Conservation (phyloP, 1,284 basidiomycete genomes). For the Leccinum fuscescens region DNA sequence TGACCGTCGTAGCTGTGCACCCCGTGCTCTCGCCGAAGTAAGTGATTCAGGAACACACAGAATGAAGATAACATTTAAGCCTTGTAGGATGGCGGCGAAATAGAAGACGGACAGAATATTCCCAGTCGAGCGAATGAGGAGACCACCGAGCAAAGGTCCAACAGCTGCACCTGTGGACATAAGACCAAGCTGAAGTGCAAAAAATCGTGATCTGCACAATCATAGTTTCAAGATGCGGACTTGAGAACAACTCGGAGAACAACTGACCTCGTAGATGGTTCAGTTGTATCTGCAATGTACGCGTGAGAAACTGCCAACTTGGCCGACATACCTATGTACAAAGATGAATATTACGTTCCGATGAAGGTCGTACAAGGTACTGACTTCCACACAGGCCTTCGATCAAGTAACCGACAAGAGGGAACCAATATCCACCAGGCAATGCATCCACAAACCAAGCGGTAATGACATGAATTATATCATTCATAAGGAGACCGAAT, state of each 20-base stretch:
- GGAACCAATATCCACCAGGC: constrained; percentile 81
- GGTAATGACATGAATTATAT: constrained; percentile 68
- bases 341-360: not conserved
- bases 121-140: constrained; percentile 61
- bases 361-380: constrained; percentile 16
- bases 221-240: not conserved
- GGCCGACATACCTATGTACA: constrained; percentile 21
- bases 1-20: constrained; percentile 16
- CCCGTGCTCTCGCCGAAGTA: constrained; percentile 32
- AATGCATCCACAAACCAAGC: constrained; percentile 56
- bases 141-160: constrained; percentile 71
- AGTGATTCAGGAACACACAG: constrained; percentile 74
- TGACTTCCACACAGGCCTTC: constrained; percentile 81
- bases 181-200: constrained; percentile 63
- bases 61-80: constrained; percentile 49
- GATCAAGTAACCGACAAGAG: constrained; percentile 69
- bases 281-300: constrained; percentile 30
- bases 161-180: constrained; percentile 65
- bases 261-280: constrained; percentile 27
- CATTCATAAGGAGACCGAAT: constrained; percentile 63
- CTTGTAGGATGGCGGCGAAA: constrained; percentile 48
- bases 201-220: constrained; percentile 50
- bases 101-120: constrained; percentile 72
- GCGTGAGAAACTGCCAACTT: constrained; percentile 20
- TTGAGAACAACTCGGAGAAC: not conserved